Conservation (phyloP, 2,329 filamentous ascomycete species). For the Lachnellula occidentalis region DNA sequence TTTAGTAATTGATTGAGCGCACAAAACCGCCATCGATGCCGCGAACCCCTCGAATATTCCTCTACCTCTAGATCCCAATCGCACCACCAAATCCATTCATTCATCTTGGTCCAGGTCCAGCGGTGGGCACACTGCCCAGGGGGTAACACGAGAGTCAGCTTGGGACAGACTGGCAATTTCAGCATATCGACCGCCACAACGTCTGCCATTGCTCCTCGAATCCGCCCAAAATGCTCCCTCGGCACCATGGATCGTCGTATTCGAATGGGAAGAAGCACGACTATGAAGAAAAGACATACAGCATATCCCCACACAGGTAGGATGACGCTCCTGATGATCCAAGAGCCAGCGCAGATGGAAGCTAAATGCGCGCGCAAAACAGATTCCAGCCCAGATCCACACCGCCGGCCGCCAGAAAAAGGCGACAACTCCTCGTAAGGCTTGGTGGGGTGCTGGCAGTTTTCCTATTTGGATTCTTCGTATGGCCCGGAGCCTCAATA, state of each 20-base stretch:
- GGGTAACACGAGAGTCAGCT: slow-evolving; percentile 21
- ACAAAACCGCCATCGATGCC: not conserved
- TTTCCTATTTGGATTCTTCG: slow-evolving; percentile 63
- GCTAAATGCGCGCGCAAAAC: slow-evolving; percentile 9
- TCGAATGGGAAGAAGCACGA: slow-evolving; percentile 66
- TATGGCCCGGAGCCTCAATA: slow-evolving; percentile 62
- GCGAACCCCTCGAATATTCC: not conserved
- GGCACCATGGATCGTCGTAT: slow-evolving; percentile 70
- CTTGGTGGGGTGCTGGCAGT: slow-evolving; percentile 54
- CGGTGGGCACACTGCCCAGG: slow-evolving; percentile 18
- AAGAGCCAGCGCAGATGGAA: slow-evolving; percentile 17
- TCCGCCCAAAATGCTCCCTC: slow-evolving; percentile 68
- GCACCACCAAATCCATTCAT: slow-evolving; percentile 9
- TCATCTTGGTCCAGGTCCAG: not conserved
- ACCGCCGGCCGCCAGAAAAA: slow-evolving; percentile 63
- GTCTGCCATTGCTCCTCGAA: not conserved
- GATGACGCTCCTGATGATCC: slow-evolving; percentile 22
- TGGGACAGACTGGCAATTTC: slow-evolving; percentile 18
- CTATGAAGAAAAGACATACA: slow-evolving; percentile 63
- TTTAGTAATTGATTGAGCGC: not conserved
- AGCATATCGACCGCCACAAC: slow-evolving; percentile 1
- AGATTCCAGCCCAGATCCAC: slow-evolving; percentile 84
- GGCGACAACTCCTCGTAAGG: slow-evolving; percentile 67
- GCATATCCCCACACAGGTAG: slow-evolving; percentile 85
- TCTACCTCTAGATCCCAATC: not conserved